Conservation (phyloP, 331 rosid genomes). For the Spiraea crenata region DNA sequence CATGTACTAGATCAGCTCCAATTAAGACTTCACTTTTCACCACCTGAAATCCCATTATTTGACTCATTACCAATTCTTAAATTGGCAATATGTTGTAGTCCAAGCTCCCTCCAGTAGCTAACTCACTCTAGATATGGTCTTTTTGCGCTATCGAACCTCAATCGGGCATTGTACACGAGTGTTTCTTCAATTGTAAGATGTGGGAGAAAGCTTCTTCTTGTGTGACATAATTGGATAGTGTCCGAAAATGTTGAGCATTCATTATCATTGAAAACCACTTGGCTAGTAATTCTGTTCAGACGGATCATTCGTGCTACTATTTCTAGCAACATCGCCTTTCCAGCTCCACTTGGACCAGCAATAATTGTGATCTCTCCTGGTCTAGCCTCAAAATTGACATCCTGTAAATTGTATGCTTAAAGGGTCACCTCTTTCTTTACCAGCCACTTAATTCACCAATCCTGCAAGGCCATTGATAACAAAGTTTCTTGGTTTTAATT, state of each 20-base stretch:
- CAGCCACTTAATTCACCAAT: conserved; percentile 15
- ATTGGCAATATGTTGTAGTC: conserved; percentile 34
- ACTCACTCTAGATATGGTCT: conserved; percentile 32
- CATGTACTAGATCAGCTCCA: conserved; percentile 42
- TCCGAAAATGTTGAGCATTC: conserved; percentile 33
- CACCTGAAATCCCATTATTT: conserved; percentile 41
- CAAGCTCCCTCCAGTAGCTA: conserved; percentile 38
- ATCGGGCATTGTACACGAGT: conserved; percentile 33
- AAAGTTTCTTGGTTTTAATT: conserved; percentile 33
- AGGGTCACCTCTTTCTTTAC: conserved; percentile 19
- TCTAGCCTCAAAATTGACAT: conserved; percentile 38
- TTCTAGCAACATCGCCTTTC: conserved; percentile 42
- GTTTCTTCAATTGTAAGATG: conserved; percentile 43
- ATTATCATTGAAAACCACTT: conserved; percentile 43
- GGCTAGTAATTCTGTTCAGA: conserved; percentile 24
- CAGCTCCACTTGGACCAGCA: conserved; percentile 49
- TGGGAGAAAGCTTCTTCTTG: conserved; percentile 45
- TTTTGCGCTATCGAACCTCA: conserved; percentile 32
- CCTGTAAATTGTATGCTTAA: conserved; percentile 28
- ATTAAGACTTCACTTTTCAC: conserved; percentile 45
- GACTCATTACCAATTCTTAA: conserved; percentile 35
- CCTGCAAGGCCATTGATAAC: conserved; percentile 27
- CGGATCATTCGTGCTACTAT: conserved; percentile 37
- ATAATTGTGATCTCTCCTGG: conserved; percentile 41
- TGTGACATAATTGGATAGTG: conserved; percentile 43